Percentiles rank a stretch among this genome's conserved stretches.
These are phyloP conservation scores for Panicum virgatum DNA, from an alignment of 202 grass and related monocot genomes.

Conservation along the genomic window DNA sequence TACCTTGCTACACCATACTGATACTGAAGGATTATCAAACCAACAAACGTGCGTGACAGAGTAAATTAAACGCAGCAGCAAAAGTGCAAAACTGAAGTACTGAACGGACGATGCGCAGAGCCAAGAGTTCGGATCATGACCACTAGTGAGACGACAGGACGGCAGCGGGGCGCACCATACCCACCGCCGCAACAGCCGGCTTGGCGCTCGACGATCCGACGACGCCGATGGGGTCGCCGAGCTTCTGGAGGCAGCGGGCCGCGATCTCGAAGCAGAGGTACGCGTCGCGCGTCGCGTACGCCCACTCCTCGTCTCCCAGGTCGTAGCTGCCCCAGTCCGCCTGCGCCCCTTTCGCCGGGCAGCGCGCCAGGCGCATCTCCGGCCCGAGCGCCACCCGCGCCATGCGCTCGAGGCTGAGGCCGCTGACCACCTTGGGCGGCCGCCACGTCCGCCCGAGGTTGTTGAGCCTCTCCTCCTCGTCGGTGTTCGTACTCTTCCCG, in stretches of 20 bases:
- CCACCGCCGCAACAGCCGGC: not conserved
- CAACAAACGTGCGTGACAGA: not conserved
- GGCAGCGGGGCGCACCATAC: not conserved
- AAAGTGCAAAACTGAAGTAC: too few species aligned
- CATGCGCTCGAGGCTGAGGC: constrained; percentile 36
- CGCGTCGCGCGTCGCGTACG: constrained; percentile 36
- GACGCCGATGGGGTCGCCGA: constrained; percentile 2
- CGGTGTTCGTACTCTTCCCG: not conserved
- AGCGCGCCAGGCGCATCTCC: constrained; percentile 36
- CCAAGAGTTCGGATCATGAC: not conserved
- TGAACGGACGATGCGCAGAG: not conserved
- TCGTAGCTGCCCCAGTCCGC: not conserved
- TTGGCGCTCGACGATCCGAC: not conserved
- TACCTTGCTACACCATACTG: not conserved
- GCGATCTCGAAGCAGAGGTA: constrained; percentile 57
- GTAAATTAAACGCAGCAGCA: constrained; percentile 11
- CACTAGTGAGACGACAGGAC: not conserved
- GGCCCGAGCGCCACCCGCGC: constrained; percentile 32
- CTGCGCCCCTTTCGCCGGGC: constrained; percentile 4
- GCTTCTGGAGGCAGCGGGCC: constrained; percentile 25
- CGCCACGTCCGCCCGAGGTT: not conserved
- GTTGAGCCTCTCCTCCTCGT: constrained; percentile 6
- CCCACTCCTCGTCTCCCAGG: not conserved
- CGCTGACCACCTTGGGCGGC: constrained; percentile 19
- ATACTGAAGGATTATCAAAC: not conserved